Base-by-base conservation (phyloP, 352 stramenopile genomes). In the Blastocystis sp. region DNA sequence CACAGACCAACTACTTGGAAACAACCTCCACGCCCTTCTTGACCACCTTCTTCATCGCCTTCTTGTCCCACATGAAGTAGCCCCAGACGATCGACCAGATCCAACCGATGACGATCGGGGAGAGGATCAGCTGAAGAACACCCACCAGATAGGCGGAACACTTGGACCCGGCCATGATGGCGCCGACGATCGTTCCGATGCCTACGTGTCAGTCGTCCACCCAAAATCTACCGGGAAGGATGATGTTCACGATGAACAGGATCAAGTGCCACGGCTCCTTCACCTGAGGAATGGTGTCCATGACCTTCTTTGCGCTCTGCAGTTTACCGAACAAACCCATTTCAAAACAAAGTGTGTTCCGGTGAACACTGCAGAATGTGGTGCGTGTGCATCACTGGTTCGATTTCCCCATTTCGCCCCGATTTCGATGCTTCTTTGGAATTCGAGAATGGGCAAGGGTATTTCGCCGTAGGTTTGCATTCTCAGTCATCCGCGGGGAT, bases 81-180 rank as follows among this genome's bases (percentile, higher is more conserved):
- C 74, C 74, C 74, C 74, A 84, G 2, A 84, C n/a, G 56, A 84
- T 84, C 11, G 74, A 66, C 74, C 74, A 84, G 34, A 84, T 2
- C 52, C 52, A 84, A 1, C 74, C 74, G 48, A 84, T 66, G 23
- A 84, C 48, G 7, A 84, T 38, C 1, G 41, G 23, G 5, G 74
- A 45, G 17, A 84, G 52, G 10, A 84, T 41, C 14, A 84, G 45
- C 56, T 84, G 74, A 34, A 84, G 74, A 43, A 84, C 9, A 67
- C 74, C 74, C 43, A 84, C 53, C 2, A 84, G 60, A 67, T 84
- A 84, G n/a, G 74, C 56, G 14, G 45, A 38, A 38, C 61, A 2
- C 9, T 69, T 67, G 21, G 45, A 10, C 14, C 56, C 34, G 21
- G n/a, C 53, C 21, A 84, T 84, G 2, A n/a, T 19, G 28, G 74